Evolutionary conservation across 331 rosid genomes (phyloP), one percentile per base, ranked within the genome.

Genomic region (Erythrophleum ivorense): DNA sequence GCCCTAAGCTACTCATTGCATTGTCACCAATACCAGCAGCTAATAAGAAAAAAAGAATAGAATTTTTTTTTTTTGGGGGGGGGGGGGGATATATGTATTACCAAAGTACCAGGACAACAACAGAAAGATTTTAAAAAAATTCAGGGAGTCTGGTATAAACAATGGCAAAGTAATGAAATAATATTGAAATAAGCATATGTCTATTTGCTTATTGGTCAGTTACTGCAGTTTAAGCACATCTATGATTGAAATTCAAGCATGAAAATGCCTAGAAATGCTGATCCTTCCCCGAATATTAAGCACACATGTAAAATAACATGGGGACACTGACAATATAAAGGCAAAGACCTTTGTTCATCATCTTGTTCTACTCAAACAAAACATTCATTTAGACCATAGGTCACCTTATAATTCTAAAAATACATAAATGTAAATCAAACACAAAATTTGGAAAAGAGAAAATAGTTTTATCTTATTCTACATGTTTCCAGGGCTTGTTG

Each of bases 21-120:
- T 82, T 82, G 88, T 81, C 76, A 86, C 88, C 88, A 57, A 57
- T 3, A 85, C 89, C 89, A 86, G 90, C 83, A 73, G 86, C 88
- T 87, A 53, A 49, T 60, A 50, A 68, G 75, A 79, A 78, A 76
- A 58, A 75, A 72, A 73, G 60, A 74, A 63, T 62, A 43, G 12
- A 66, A 71, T 70, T 24, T 24, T 24, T 24, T 24, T 24, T 24
- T 24, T 24, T 24, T 24, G 29, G 29, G 29, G 29, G 29, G 29
- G 29, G 29, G 29, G 29, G 29, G 45, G 46, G 14, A 57, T 9
- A 60, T 54, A 50, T 78, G 57, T 58, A 45, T 6, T 16, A 24
- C 68, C 78, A 49, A 38, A 14, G 38, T 66, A 65, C 58, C 68
- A 18, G 70, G 45, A 68, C 24, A 74, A 62, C 71, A 80, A 62